Conservation (phyloP, 2,329 filamentous ascomycete species). For the Truncatella angustata region DNA sequence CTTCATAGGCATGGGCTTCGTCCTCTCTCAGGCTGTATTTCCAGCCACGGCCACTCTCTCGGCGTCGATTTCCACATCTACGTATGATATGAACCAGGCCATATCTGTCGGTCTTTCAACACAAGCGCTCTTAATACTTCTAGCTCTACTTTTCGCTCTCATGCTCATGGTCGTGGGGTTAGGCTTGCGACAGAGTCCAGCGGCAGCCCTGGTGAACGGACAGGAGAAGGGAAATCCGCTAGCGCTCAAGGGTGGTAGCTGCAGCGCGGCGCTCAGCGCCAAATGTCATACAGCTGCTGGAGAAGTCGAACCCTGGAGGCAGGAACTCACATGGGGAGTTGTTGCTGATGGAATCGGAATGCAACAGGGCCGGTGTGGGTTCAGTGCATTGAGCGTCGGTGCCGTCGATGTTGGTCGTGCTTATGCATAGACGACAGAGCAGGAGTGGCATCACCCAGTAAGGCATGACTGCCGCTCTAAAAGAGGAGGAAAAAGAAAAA, state of each 20-base stretch:
- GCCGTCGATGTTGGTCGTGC: constrained; percentile 32
- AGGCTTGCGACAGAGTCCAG: constrained; percentile 38
- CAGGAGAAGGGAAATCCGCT: constrained; percentile 46
- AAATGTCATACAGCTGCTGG: constrained; percentile 40
- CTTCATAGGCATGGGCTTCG: constrained; percentile 43
- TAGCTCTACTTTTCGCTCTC: constrained; percentile 38
- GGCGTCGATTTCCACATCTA: constrained; percentile 7
- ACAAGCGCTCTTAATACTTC: constrained; percentile 38
- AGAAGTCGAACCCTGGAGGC: constrained; percentile 31
- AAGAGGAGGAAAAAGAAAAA: not conserved
- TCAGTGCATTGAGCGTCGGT: constrained; percentile 34
- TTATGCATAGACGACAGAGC: constrained; percentile 31
- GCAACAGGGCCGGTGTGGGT: constrained; percentile 42
- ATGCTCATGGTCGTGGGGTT: constrained; percentile 33
- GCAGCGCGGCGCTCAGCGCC: constrained; percentile 51
- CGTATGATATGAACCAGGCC: constrained; percentile 15
- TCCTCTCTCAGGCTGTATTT: constrained; percentile 44
- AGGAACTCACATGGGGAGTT: constrained; percentile 44
- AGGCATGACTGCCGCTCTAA: not conserved
- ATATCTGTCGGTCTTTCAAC: constrained; percentile 41
- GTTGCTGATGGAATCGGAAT: constrained; percentile 37
- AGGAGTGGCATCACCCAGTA: not conserved
- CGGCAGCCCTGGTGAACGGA: constrained; percentile 33
- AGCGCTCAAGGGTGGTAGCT: constrained; percentile 43
- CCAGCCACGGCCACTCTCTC: constrained; percentile 24